These are phyloP conservation scores for Calocybe gangraenosa DNA, from an alignment of 768 basidiomycete genomes.

Conservation along the genomic window DNA sequence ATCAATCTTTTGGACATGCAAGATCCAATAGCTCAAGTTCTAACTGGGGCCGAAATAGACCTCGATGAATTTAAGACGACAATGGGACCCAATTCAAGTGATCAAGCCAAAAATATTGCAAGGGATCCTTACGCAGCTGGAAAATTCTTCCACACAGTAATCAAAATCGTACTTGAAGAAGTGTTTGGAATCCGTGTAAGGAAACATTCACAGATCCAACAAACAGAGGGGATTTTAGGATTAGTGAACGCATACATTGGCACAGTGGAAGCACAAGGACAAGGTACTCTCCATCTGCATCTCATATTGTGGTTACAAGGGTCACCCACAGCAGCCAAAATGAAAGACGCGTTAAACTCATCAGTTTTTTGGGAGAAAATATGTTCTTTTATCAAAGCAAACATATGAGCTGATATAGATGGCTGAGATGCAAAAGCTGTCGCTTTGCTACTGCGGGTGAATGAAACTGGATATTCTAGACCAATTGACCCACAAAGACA, in stretches of 20 bases:
- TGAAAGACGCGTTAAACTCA: constrained; percentile 17
- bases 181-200: constrained; percentile 28
- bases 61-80: constrained; percentile 30
- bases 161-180: constrained; percentile 23
- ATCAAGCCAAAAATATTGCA: constrained; percentile 25
- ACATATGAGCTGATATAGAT: constrained; percentile 27
- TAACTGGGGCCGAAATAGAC: constrained; percentile 39
- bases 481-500: constrained; percentile 26
- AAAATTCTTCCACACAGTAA: constrained; percentile 34
- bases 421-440: constrained; percentile 13
- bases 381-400: constrained; percentile 22
- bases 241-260: constrained; percentile 29
- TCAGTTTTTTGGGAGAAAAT: constrained; percentile 25
- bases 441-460: constrained; percentile 10
- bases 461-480: constrained; percentile 26
- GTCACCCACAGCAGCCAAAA: constrained; percentile 20
- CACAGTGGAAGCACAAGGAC: constrained; percentile 35
- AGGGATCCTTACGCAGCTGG: constrained; percentile 37
- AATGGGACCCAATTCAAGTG: constrained; percentile 18
- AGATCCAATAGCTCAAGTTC: constrained; percentile 40
- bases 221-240: constrained; percentile 29
- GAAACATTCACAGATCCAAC: background rate
- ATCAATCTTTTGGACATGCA: constrained; percentile 37
- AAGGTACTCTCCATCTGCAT: constrained; percentile 38
- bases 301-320: constrained; percentile 32